Evolutionary conservation across 2,329 filamentous ascomycete genomes (phyloP).

Genomic region (Mycosphaerelloides madeirae): DNA sequence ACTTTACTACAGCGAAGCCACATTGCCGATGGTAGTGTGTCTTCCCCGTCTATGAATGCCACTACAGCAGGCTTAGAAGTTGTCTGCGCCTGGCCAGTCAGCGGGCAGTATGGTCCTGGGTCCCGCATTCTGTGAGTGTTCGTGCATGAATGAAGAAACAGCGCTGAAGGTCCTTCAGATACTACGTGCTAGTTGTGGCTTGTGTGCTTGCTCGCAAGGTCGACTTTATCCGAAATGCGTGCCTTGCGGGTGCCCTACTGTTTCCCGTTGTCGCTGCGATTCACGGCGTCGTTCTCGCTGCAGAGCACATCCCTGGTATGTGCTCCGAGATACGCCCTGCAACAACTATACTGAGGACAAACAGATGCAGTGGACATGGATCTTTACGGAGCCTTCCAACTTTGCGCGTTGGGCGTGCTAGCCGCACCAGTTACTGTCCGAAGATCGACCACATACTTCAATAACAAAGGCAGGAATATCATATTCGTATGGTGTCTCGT

Average conservation of each 20-base stretch:
- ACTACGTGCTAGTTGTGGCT: slow-evolving; percentile 60
- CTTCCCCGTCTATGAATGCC: not conserved
- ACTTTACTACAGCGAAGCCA: no score
- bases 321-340: not conserved
- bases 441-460: slow-evolving; percentile 60
- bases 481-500: slow-evolving; percentile 64
- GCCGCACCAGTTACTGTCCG: slow-evolving; percentile 60
- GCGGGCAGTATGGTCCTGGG: slow-evolving; percentile 54
- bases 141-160: not conserved
- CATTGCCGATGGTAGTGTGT: no score
- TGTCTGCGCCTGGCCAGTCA: slow-evolving; percentile 54
- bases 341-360: not conserved
- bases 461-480: slow-evolving; percentile 58
- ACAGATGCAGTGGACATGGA: slow-evolving; percentile 60
- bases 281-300: slow-evolving; percentile 58
- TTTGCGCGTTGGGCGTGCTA: slow-evolving; percentile 62
- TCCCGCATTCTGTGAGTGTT: slow-evolving; percentile 48
- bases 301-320: slow-evolving; percentile 56
- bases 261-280: slow-evolving; percentile 61
- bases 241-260: slow-evolving; percentile 58
- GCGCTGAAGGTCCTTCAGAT: slow-evolving; percentile 37
- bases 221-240: slow-evolving; percentile 60
- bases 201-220: slow-evolving; percentile 59
- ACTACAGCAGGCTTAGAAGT: slow-evolving; percentile 34
- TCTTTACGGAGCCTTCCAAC: slow-evolving; percentile 62